Percentiles rank a stretch among this genome's conserved stretches.
Conservation (phyloP, 192 early-diverging fungal species). For the Funneliformis geosporum region DNA sequence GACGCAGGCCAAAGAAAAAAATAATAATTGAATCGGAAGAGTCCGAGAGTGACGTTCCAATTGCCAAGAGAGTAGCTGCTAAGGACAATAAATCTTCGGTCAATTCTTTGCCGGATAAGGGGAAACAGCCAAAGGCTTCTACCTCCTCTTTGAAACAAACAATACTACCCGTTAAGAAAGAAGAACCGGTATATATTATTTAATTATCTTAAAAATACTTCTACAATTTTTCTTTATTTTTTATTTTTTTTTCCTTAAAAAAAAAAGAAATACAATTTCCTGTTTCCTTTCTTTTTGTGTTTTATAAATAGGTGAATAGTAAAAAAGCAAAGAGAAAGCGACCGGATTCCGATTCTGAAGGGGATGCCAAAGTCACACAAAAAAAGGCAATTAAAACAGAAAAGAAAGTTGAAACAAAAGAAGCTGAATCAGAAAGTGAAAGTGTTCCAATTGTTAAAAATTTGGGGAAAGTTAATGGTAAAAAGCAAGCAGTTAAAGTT, state of each 20-base stretch:
- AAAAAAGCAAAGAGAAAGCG: constrained; percentile 1
- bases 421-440: background rate
- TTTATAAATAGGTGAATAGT: background rate
- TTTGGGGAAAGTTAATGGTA: background rate
- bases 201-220: background rate
- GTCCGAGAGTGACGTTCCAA: background rate
- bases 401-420: background rate
- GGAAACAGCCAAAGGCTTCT: background rate
- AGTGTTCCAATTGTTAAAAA: background rate
- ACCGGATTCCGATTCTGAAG: constrained; percentile 2
- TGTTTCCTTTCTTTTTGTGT: background rate
- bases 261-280: background rate
- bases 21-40: background rate
- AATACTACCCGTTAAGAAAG: background rate
- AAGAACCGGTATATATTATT: background rate
- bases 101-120: background rate
- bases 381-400: constrained; percentile 7
- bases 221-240: background rate
- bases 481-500: background rate
- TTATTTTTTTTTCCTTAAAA: background rate
- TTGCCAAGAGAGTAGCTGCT: background rate
- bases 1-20: background rate
- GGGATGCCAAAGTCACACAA: background rate
- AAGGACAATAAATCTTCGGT: background rate
- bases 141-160: background rate